These are phyloP conservation scores for Aegilops bicornis DNA, from an alignment of 176 grass and related monocot genomes.

Conservation along the genomic window DNA sequence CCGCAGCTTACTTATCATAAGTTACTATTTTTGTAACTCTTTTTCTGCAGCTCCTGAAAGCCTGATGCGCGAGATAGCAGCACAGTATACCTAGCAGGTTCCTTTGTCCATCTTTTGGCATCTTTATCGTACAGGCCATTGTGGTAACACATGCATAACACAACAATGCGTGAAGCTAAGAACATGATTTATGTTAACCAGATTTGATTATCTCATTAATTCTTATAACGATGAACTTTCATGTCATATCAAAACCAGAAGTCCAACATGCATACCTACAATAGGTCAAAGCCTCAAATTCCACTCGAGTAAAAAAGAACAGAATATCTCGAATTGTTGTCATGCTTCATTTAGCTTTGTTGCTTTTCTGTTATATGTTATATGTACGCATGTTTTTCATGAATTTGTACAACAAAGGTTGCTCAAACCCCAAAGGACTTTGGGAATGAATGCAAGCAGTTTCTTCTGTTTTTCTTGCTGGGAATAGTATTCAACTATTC, in stretches of 20 bases:
- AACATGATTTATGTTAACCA: neutral
- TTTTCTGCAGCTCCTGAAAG: constrained; percentile 75
- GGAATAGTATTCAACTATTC: neutral
- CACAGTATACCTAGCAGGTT: constrained; percentile 75
- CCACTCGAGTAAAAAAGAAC: neutral
- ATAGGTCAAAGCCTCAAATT: neutral
- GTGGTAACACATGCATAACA: neutral
- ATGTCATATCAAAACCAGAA: constrained; percentile 7
- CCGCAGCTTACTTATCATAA: neutral
- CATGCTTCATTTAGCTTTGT: constrained; percentile 8
- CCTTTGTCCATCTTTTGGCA: constrained; percentile 9
- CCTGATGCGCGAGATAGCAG: constrained; percentile 74
- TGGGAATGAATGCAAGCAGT: constrained; percentile 5
- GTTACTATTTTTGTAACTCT: constrained; percentile 22
- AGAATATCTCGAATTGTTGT: neutral
- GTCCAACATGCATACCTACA: constrained; percentile 14
- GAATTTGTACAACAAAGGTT: neutral
- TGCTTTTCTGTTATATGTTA: neutral
- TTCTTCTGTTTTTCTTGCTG: constrained; percentile 8
- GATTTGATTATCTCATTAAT: neutral
- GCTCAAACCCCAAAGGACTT: neutral
- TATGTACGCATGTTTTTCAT: neutral
- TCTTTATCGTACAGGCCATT: constrained; percentile 7
- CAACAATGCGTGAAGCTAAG: neutral
- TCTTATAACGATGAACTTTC: neutral